Evolutionary conservation across 345 rosid genomes (phyloP).

Genomic region (Moringa oleifera): DNA sequence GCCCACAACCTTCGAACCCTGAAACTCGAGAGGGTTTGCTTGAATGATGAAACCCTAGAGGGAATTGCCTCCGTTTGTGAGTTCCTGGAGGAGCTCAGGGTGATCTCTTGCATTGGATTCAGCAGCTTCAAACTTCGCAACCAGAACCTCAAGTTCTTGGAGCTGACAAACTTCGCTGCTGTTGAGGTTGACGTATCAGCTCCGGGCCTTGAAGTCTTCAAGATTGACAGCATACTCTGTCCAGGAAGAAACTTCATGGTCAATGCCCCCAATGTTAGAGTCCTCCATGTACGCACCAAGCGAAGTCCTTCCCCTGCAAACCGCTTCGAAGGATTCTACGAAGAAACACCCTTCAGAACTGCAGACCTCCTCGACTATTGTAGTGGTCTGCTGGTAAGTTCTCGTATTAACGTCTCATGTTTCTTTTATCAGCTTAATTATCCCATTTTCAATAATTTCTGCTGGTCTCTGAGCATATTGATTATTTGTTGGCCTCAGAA

Average conservation of each 20-base stretch:
- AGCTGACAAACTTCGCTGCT: background rate
- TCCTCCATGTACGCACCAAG: background rate
- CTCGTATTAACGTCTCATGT: background rate
- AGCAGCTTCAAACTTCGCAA: background rate
- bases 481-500: background rate
- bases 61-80: background rate
- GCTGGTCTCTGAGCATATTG: background rate
- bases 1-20: background rate
- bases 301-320: background rate
- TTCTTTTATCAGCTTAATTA: no score
- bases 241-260: no score
- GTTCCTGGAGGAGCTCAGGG: no score
- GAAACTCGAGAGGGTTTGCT: background rate
- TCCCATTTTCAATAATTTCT: background rate
- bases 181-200: background rate
- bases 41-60: background rate
- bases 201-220: background rate
- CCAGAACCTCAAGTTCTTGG: background rate
- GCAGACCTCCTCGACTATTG: background rate
- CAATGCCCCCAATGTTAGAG: no score
- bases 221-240: background rate
- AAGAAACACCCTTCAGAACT: background rate
- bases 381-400: background rate
- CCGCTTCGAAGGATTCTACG: background rate
- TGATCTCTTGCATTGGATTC: background rate